Evolutionary conservation across 441 rosid species (phyloP).

Genomic region (Jatropha podagrica): DNA sequence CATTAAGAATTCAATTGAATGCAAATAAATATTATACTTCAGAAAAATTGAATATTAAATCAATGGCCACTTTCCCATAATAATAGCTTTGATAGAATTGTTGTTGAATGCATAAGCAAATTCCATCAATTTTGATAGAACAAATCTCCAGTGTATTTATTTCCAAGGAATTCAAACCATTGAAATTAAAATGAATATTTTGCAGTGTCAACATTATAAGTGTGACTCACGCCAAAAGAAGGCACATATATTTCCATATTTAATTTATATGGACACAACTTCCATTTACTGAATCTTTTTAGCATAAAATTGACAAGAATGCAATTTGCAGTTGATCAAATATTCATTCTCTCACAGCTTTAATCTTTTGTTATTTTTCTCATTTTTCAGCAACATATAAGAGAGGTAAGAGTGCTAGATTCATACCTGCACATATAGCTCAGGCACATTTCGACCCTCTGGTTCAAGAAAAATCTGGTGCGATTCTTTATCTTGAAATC

Average conservation of each 20-base stretch:
- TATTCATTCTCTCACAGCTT: not conserved
- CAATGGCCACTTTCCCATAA: not conserved
- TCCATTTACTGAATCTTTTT: not conserved
- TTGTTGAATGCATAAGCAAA: not conserved
- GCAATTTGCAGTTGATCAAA: not conserved
- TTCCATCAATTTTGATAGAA: not conserved
- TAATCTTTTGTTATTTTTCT: constrained; percentile 6
- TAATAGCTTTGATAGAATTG: no score
- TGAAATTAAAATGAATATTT: not conserved
- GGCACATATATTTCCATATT: not conserved
- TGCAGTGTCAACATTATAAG: not conserved
- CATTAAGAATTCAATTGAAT: not conserved
- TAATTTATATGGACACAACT: not conserved
- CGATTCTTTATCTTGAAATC: constrained; percentile 95
- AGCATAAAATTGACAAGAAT: not conserved
- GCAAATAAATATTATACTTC: not conserved
- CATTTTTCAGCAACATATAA: not conserved
- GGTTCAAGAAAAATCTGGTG: constrained; percentile 99
- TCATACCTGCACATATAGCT: constrained; percentile 93
- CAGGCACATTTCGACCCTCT: constrained; percentile 97
- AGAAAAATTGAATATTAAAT: not conserved
- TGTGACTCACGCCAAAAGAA: not conserved
- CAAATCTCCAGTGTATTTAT: not conserved
- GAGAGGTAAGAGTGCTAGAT: constrained; percentile 11
- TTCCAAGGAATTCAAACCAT: not conserved